Conservation (phyloP, 495 filamentous ascomycete genomes). For the Choiromyces venosus region DNA sequence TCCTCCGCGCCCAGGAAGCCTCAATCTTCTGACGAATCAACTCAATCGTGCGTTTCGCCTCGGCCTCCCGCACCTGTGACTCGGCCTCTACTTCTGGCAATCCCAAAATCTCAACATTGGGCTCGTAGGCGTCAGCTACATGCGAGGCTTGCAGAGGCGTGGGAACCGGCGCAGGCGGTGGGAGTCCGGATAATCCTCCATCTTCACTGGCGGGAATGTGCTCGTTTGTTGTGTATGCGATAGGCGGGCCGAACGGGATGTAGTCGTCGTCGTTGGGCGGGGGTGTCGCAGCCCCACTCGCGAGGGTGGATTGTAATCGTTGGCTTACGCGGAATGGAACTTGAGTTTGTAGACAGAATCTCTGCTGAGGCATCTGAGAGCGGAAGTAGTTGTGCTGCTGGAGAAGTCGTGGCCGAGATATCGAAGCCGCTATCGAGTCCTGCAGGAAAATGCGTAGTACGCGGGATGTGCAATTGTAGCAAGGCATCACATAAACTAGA, state of each 20-base stretch:
- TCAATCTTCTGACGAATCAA: not conserved
- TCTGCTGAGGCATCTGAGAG: not conserved
- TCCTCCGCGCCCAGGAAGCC: not conserved
- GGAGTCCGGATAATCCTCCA: constrained; percentile 8
- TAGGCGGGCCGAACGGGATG: constrained; percentile 31
- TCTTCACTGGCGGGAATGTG: not conserved
- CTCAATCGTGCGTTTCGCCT: constrained; percentile 1
- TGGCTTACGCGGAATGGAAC: not conserved
- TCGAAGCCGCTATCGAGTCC: constrained; percentile 6
- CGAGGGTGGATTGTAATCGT: constrained; percentile 1
- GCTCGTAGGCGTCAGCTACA: constrained; percentile 4
- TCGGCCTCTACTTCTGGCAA: not conserved
- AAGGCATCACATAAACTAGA: constrained; percentile 16
- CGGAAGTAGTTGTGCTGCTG: not conserved
- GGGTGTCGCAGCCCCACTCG: not conserved
- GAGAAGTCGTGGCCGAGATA: not conserved
- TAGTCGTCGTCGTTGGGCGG: constrained; percentile 38
- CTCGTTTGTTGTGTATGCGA: not conserved
- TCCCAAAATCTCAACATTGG: constrained; percentile 19
- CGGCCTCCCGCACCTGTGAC: not conserved
- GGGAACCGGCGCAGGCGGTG: constrained; percentile 15
- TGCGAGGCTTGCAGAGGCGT: not conserved
- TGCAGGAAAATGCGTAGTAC: constrained; percentile 27
- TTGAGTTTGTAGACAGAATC: not conserved
- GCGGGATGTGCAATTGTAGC: constrained; percentile 27